Base-by-base conservation (phyloP, 164 flowering plant species). In the Annona cherimola region DNA sequence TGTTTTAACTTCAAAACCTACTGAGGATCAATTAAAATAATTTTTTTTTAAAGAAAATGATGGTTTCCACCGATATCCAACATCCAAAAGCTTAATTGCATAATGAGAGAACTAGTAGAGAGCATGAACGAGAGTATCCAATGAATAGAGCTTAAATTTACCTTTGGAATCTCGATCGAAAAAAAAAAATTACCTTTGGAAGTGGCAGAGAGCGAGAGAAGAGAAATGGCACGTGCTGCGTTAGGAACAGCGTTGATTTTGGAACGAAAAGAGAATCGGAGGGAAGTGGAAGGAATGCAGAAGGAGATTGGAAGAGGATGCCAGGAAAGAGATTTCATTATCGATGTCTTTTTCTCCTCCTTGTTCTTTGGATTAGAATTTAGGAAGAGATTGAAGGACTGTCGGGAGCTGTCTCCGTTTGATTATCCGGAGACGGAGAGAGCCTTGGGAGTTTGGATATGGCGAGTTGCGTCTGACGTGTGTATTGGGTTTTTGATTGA, bases 1-100 rank as follows among this genome's bases (percentile, higher is more conserved):
- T 45, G 46, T 44, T 71, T 74, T 68, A 43, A 54, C 45, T 66
- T 68, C 70, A 19, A 43, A 16, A 78, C 76, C 78, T 75, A 41
- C 54, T 26, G 35, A 68, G 67, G 67, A 64, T 12, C 63, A 19
- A 6, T 7, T n/a, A 20, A 20, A n/a, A 40, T 7, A 40, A 41
- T 0, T 26, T 26, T 26, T 26, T 26, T 26, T 26, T 26, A 26
- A 26, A 26, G 35, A 26, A 26, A 26, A 26, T 26, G 35, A 26
- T 26, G 35, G 35, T 26, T 26, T 26, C 35, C 35, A 26, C 35
- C 35, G 1, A 26, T 26, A 26, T 26, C 35, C 35, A 26, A 26
- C 35, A 26, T 26, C 35, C 35, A 26, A 26, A 26, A 26, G 35
- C 35, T 26, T 26, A 26, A 26, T 26, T 26, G 35, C 35, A 26